Base-by-base conservation (phyloP, 768 basidiomycete genomes). In the Agaricus subrufescens region DNA sequence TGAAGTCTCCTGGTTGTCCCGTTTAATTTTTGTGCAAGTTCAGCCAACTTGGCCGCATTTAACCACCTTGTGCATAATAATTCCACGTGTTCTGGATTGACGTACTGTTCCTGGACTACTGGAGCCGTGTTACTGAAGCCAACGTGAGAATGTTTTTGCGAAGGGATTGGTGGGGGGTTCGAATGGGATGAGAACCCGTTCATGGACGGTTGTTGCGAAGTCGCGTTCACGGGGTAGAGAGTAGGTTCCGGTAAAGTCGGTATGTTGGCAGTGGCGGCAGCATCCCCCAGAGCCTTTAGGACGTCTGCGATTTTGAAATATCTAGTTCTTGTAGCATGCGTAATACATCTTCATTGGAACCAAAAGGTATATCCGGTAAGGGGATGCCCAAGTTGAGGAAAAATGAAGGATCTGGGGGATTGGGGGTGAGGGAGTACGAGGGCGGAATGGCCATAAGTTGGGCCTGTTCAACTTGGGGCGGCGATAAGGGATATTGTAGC, bases 31-130 rank as follows among this genome's bases (percentile, higher is more conserved):
- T 76, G 77, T 12, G 84, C 88, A 61, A 91, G 72, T 60, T 89
- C 84, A 4, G 82, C 76, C 25, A 93, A 70, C 67, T 90, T 87
- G 10, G 70, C 71, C 4, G 88, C 76, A 56, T 79, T 84, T 70
- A 91, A 73, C 91, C 91, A 93, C 65, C 87, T 91, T 47, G 81
- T 91, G 1, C 89, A 83, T 29, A 93, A 78, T 60, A 90, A 66
- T 55, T 84, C 72, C 0, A 86, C 84, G 64, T 90, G 89, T 39
- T 81, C 81, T 10, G 77, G 66, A 60, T 76, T 79, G 4, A 65
- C 69, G 43, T 75, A 69, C 37, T 75, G 73, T 34, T 75, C 76
- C 50, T 66, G 46, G 44, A 39, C 34, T 11, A 25, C n/a, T 3
- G 48, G 23, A 7, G 38, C 31, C 27, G 39, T 26, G 26, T 50